These are phyloP conservation scores for Ogataea populi-albae DNA, from an alignment of 805 yeast genomes.

Conservation along the genomic window DNA sequence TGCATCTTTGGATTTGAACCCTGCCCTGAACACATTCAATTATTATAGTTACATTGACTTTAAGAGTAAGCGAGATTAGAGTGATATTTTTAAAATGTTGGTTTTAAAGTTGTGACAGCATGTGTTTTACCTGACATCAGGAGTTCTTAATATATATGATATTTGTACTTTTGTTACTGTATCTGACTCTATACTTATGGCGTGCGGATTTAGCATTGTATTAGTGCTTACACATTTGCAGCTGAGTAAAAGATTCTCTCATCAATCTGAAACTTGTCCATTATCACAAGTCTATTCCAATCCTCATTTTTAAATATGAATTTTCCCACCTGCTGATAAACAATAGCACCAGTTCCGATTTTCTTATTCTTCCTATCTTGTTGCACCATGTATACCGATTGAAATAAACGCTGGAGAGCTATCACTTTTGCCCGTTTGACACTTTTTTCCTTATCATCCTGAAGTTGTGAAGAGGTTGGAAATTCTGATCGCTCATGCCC, in stretches of 20 bases:
- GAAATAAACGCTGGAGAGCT: constrained; percentile 43
- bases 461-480: constrained; percentile 53
- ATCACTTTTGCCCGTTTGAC: constrained; percentile 32
- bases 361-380: constrained; percentile 5
- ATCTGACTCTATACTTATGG: too few relatives aligned
- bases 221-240: constrained; percentile 4
- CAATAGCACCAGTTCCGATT: constrained; percentile 2
- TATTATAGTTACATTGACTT: constrained; percentile 27
- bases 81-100: too few relatives aligned
- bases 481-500: constrained; percentile 61
- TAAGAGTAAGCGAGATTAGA: constrained; percentile 15
- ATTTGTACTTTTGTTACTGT: not conserved
- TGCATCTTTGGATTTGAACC: constrained; percentile 30
- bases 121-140: constrained; percentile 1
- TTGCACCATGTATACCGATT: constrained; percentile 36
- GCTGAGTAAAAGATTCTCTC: constrained; percentile 35
- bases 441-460: constrained; percentile 33
- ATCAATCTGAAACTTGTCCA: constrained; percentile 33
- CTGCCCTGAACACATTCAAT: constrained; percentile 28
- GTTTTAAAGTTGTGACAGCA: too few relatives aligned
- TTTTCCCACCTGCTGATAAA: constrained; percentile 35
- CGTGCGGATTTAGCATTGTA: too few relatives aligned
- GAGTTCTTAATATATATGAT: not conserved
- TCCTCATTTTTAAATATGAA: constrained; percentile 44
- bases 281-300: constrained; percentile 37